Percentiles rank a stretch among this genome's conserved stretches.
Conservation (phyloP, 1,284 basidiomycete species). For the Sphaerobolus stellatus region DNA sequence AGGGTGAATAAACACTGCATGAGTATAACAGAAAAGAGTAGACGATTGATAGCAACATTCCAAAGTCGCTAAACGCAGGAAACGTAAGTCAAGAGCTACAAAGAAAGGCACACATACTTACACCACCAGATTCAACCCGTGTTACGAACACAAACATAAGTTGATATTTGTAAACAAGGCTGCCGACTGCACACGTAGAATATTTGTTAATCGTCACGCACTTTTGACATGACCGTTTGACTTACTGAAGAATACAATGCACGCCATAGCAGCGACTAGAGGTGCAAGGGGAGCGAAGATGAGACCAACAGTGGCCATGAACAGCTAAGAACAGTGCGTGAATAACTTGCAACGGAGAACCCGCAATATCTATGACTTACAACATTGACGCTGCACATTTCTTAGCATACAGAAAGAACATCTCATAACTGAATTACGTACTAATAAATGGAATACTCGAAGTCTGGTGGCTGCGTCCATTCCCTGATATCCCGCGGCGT, state of each 20-base stretch:
- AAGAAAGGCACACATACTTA: conserved; percentile 40
- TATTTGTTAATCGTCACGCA: conserved; percentile 44
- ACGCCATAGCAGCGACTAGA: conserved; percentile 74
- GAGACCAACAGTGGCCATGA: conserved; percentile 84
- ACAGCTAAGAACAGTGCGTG: conserved; percentile 49
- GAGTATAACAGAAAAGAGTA: conserved; percentile 71
- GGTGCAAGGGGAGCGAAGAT: conserved; percentile 93
- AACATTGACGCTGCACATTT: conserved; percentile 54
- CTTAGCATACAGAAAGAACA: conserved; percentile 6
- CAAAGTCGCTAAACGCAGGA: conserved; percentile 69
- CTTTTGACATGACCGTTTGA: conserved; percentile 25
- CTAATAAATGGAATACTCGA: conserved; percentile 91
- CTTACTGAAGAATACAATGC: conserved; percentile 75
- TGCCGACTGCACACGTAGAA: conserved; percentile 54
- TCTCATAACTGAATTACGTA: conserved; percentile 40
- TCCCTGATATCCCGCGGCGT: conserved; percentile 96
- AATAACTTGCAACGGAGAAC: neutral
- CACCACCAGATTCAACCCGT: conserved; percentile 87
- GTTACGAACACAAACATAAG: conserved; percentile 90
- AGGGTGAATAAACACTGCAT: conserved; percentile 87
- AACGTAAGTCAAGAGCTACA: neutral
- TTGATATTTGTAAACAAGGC: conserved; percentile 88
- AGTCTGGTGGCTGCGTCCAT: conserved; percentile 93
- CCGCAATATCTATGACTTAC: conserved; percentile 35
- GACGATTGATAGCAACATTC: conserved; percentile 88